Evolutionary conservation across 768 basidiomycete species (phyloP).

Genomic region (Pleurotus citrinopileatus): DNA sequence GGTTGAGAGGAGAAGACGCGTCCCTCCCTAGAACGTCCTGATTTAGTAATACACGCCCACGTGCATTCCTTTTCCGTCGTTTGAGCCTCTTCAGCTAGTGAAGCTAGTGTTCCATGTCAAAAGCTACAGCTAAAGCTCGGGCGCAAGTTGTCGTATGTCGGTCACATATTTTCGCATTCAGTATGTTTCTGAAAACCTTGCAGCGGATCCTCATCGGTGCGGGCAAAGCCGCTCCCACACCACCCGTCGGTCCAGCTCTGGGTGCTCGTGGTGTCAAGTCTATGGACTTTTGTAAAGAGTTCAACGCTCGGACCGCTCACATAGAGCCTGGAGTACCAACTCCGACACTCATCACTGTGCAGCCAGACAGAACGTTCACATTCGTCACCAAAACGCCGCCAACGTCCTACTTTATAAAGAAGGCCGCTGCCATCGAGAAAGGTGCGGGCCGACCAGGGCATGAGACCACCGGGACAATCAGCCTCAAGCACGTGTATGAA

Average conservation of each 20-base stretch:
- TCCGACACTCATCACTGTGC: slow-evolving; percentile 90
- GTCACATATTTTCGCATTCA: slow-evolving; percentile 4
- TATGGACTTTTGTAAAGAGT: slow-evolving; percentile 99
- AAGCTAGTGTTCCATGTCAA: slow-evolving; percentile 53
- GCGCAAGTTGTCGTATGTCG: slow-evolving; percentile 74
- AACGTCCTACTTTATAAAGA: slow-evolving; percentile 86
- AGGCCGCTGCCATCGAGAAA: slow-evolving; percentile 86
- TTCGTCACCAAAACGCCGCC: slow-evolving; percentile 94
- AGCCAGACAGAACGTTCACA: slow-evolving; percentile 93
- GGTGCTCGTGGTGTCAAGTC: slow-evolving; percentile 98
- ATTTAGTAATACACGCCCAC: not conserved
- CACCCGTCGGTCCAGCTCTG: slow-evolving; percentile 94
- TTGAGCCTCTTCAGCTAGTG: slow-evolving; percentile 11
- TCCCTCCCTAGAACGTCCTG: not conserved
- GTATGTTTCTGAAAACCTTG: slow-evolving; percentile 14
- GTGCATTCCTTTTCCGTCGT: slow-evolving; percentile 9
- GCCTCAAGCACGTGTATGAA: slow-evolving; percentile 97
- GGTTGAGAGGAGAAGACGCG: slow-evolving; percentile 7
- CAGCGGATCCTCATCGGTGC: slow-evolving; percentile 87
- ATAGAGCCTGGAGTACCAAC: slow-evolving; percentile 81
- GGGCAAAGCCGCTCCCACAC: slow-evolving; percentile 93
- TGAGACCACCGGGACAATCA: slow-evolving; percentile 77
- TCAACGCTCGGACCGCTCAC: slow-evolving; percentile 95
- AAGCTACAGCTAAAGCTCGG: slow-evolving; percentile 55
- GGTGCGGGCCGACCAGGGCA: slow-evolving; percentile 83